phyloP scores from a whole-genome alignment of 2,329 filamentous ascomycete species.

The Sarocladium oryzae region DNA sequence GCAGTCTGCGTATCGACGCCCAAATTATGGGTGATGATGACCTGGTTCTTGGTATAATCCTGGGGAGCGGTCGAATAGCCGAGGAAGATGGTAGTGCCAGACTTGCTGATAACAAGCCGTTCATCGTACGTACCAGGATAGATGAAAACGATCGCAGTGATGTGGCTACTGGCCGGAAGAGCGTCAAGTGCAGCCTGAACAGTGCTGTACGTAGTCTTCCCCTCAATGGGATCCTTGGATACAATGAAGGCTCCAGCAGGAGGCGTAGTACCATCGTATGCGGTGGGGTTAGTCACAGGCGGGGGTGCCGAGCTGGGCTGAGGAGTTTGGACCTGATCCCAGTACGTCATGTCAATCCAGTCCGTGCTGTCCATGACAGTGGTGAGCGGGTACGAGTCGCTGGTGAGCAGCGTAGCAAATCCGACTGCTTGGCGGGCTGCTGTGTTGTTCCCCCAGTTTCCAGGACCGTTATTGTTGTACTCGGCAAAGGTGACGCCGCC shows the following conservation, averaged over 20 bases:
- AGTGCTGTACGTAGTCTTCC: slow-evolving; percentile 27
- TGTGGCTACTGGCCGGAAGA: slow-evolving; percentile 40
- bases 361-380: background rate
- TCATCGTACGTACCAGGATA: slow-evolving; percentile 56
- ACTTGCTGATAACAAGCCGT: slow-evolving; percentile 46
- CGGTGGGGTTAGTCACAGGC: background rate
- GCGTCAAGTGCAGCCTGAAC: slow-evolving; percentile 52
- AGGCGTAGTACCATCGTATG: slow-evolving; percentile 19
- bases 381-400: background rate
- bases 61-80: slow-evolving; percentile 49
- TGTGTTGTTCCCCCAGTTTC: slow-evolving; percentile 4
- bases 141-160: slow-evolving; percentile 55
- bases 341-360: slow-evolving; percentile 4
- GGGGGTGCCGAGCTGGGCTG: background rate
- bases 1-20: slow-evolving; percentile 25
- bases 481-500: background rate
- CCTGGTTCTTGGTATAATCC: slow-evolving; percentile 48
- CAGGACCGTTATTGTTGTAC: slow-evolving; percentile 1
- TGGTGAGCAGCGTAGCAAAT: background rate
- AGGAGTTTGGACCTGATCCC: background rate
- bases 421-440: background rate
- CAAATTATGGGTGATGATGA: slow-evolving; percentile 40
- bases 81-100: slow-evolving; percentile 48
- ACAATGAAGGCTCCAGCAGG: slow-evolving; percentile 47
- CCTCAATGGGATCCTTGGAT: slow-evolving; percentile 20